Evolutionary conservation across 2,329 filamentous ascomycete genomes (phyloP), one percentile per base, ranked within the genome.

Genomic region (Dryadomyces sulphureus): DNA sequence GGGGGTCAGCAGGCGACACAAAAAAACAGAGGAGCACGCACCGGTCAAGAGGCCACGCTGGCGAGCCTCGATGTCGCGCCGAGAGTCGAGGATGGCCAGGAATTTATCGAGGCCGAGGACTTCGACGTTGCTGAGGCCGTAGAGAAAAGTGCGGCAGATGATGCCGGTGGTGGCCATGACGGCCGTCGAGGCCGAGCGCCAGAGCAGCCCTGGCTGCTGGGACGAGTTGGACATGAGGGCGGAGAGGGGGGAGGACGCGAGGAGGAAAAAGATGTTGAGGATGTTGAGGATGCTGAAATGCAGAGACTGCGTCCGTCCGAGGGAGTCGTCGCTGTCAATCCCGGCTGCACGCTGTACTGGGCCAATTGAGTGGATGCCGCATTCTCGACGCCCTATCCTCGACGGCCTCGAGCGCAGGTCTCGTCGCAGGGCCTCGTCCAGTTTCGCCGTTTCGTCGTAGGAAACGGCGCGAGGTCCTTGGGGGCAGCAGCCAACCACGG

Each of bases 11-110:
- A 47, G 57, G 38, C 54, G 51, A 25, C 47, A 30, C 4, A 19
- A 24, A 20, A 41, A 17, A 30, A 8, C 14, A 20, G 16, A 7
- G 21, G 35, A 43, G 40, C 22, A 54, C 67, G 49, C 66, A 87
- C 84, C 85, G 53, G 90, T 96, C 50, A 96, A 71, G 50, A 96
- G 70, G 17, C 90, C 92, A 55, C 80, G 75, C 48, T 81, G 68
- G 52, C 87, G 77, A 43, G 70, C 70, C 38, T 75, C 71, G 4
- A 77, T 66, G 60, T 89, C 73, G 54, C 72, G 70, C 50, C 90
- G 75, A 53, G 75, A 72, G 55, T 95, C 88, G 34, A 96, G 65
- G 5, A 90, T 65, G 43, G 78, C 68, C 32, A 92, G 65, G 53
- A 98, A 92, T 11, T 70, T 65, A 41, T 88, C 78, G 50, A 93